Evolutionary conservation across 2,329 filamentous ascomycete genomes (phyloP), one percentile per base, ranked within the genome.

Genomic region (Clathrospora elynae): DNA sequence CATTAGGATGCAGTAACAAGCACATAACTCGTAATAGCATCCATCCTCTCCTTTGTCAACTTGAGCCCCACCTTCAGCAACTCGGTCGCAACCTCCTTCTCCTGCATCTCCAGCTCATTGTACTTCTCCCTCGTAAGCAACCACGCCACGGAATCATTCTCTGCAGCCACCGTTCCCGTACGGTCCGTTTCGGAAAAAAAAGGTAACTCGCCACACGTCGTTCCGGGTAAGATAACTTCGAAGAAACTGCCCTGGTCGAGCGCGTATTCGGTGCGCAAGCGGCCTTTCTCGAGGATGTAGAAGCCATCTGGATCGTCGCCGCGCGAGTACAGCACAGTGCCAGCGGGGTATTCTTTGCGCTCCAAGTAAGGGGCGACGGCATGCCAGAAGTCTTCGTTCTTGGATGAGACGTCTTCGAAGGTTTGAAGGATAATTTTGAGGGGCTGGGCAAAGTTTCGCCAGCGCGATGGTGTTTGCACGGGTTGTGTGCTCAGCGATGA

Each of bases 331-430:
- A 99, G 75, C 3, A 89, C 76, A 1, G 84, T 84, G 3, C 88
- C 90, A 0, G 84, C 79, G 0, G 78, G 56, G 51, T 86, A 88
- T 47, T 86, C 82, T 49, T 81, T 81, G 30, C 83, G 82, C 25
- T 75, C 73, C 64, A 99, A 96, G 73, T 87, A 97, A 0, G 81
- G 76, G 4, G 83, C 82, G 0, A 85, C 85, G 1, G 83, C 83
- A 70, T 91, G 92, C 93, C 93, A 99, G 67, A 97, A 97, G 69
- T 96, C 91, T 68, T 96, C 90, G 62, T 92, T 93, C 68, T 88
- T 84, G 37, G 83, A 77, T 36, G 88, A 95, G 9, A 96, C 76
- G 30, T 90, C 88, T 64, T 93, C 87, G 73, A 99, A 97, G n/a
- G 93, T 89, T 67, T 96, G 92, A 16, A 99, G 79, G 70, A 99